phyloP scores from a whole-genome alignment of 257 asterid species.

The Misopates orontium region DNA sequence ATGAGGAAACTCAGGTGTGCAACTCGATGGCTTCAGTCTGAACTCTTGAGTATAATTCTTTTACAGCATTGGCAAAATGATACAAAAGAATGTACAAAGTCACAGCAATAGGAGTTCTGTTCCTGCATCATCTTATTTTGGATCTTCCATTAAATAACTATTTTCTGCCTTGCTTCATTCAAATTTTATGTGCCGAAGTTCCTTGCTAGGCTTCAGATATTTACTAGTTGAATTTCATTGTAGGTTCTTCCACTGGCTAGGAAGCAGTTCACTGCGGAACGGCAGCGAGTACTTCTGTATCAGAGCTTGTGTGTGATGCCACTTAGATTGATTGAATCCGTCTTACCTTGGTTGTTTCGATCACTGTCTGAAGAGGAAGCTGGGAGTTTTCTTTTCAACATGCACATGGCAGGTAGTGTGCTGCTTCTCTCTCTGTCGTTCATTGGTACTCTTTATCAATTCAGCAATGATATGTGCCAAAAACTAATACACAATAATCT shows the following conservation, averaged over 20 bases:
- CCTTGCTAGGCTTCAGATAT: constrained; percentile 25
- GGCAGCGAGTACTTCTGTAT: constrained; percentile 82
- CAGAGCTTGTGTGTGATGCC: constrained; percentile 98
- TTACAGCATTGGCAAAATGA: background rate
- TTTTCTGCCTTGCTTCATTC: background rate
- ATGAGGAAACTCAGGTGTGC: constrained; percentile 86
- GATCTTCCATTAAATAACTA: too few species aligned
- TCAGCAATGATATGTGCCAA: constrained; percentile 10
- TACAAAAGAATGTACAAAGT: background rate
- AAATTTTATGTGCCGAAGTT: constrained; percentile 1
- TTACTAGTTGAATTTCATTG: constrained; percentile 23
- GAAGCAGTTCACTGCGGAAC: constrained; percentile 71
- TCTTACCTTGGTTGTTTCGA: constrained; percentile 96
- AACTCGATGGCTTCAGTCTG: constrained; percentile 24
- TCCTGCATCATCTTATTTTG: too few species aligned
- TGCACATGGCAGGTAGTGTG: constrained; percentile 86
- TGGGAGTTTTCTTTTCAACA: constrained; percentile 67
- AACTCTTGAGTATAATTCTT: constrained; percentile 2
- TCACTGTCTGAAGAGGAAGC: constrained; percentile 82
- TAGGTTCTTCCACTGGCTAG: constrained; percentile 95
- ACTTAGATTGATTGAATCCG: constrained; percentile 84
- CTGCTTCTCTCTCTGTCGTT: constrained; percentile 1
- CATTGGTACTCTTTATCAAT: background rate
- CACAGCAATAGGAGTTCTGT: too few species aligned
- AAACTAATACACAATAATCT: constrained; percentile 24